Conservation (phyloP, 306 rosid genomes). For the Quillaja saponaria region DNA sequence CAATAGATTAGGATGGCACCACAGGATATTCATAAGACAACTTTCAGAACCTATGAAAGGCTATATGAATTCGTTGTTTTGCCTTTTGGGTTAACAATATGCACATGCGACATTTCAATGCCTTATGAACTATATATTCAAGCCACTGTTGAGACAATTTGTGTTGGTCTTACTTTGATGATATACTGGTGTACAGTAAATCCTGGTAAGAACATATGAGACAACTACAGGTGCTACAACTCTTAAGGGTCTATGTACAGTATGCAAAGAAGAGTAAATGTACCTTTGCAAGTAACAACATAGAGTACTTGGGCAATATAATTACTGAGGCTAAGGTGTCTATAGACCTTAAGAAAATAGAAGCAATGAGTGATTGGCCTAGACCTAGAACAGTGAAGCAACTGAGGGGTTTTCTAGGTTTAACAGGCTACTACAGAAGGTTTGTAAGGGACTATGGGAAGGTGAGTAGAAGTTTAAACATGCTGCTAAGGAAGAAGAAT, state of each 20-base stretch:
- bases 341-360: neutral
- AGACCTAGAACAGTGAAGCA: neutral
- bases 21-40: neutral
- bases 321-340: neutral
- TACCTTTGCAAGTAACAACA: too few species aligned
- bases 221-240: neutral
- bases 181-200: neutral
- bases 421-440: neutral
- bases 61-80: neutral
- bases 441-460: neutral
- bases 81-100: neutral
- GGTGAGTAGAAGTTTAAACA: neutral
- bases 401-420: neutral
- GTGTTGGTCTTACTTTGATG: neutral
- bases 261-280: neutral
- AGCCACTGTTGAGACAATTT: neutral
- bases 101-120: neutral
- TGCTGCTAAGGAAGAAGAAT: neutral
- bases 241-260: neutral
- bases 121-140: neutral
- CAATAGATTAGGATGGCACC: neutral
- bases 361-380: neutral
- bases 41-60: neutral
- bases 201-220: neutral
- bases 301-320: too few species aligned